Conservation (phyloP, 306 rosid species). For the Elaeagnus macrophylla region DNA sequence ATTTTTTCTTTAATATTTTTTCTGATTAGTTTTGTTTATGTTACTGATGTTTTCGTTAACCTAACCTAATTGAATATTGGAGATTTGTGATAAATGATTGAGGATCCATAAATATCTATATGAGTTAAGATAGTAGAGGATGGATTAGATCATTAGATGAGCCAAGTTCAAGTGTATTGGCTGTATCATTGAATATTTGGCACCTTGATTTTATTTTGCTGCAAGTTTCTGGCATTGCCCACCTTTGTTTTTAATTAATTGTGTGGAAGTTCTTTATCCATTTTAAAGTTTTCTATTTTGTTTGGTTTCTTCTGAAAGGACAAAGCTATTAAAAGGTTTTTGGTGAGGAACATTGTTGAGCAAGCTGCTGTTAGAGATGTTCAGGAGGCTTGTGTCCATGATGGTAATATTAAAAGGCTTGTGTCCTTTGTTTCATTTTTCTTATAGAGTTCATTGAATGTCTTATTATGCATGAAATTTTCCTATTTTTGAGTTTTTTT, state of each 20-base stretch:
- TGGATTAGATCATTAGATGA: too few species aligned
- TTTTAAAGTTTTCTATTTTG: not conserved
- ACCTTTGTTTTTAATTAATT: not conserved
- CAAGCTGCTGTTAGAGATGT: constrained; percentile 32
- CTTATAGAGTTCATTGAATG: not conserved
- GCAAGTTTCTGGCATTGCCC: too few species aligned
- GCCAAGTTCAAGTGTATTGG: too few species aligned
- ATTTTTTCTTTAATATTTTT: not conserved
- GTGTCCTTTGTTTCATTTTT: not conserved
- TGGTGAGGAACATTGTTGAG: constrained; percentile 95
- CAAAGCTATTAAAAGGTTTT: constrained; percentile 69
- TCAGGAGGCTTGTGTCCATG: constrained; percentile 96
- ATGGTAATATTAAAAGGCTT: constrained; percentile 35
- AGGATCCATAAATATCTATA: too few species aligned
- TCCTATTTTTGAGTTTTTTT: not conserved
- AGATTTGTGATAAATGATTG: too few species aligned
- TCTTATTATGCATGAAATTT: not conserved
- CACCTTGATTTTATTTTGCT: too few species aligned
- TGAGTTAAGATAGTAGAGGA: too few species aligned
- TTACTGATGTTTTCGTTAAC: too few species aligned
- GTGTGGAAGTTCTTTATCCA: not conserved
- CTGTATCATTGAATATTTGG: too few species aligned
- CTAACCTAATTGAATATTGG: too few species aligned
- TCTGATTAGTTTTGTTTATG: too few species aligned
- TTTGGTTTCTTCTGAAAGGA: constrained; percentile 35